Evolutionary conservation across 192 early-diverging fungal species (phyloP), one percentile per base, ranked within the genome.

Genomic region (Coemansia sp.): DNA sequence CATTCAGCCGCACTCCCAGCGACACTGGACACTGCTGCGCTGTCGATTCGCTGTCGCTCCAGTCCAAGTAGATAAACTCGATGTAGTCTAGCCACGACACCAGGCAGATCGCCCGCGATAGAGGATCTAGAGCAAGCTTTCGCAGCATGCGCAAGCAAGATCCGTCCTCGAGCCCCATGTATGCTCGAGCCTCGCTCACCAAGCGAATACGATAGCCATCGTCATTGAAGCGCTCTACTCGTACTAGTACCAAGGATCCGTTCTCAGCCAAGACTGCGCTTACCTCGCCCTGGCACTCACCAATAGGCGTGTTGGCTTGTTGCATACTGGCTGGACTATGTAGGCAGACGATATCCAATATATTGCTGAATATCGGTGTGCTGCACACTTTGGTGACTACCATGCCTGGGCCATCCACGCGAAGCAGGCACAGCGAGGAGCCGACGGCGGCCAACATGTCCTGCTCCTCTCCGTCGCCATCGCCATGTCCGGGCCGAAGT

Each of bases 31-130:
- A 25, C 1, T 25, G 47, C 25, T 11, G 4, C 12, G 24, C 47
- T 19, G 63, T 54, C n/a, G 35, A 46, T 3, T 38, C 32, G 15
- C 32, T 43, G 60, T 40, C 53, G 45, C 4, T 19, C 65, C 69
- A 65, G 42, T 65, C 60, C 11, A 72, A 25, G 22, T 64, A 25
- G 4, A 60, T 29, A 15, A 79, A 37, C 24, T 79, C 77, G 14
- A 79, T 66, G 24, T 47, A 36, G 47, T 74, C 64, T 5, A 60
- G 25, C 77, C 77, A 79, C 37, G 77, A 70, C 9, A 74, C 68
- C 12, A 70, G 27, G n/a, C 54, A 71, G 19, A 71, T 25, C 3
- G 64, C 64, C 6, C 77, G 71, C 6, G 67, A 56, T 40, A 65
- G 43, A 20, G 77, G 71, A 24, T 79, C 77, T 8, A 29, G 6